Base-by-base conservation (phyloP, 169 alveolate genomes). In the Eimeria acervulina region DNA sequence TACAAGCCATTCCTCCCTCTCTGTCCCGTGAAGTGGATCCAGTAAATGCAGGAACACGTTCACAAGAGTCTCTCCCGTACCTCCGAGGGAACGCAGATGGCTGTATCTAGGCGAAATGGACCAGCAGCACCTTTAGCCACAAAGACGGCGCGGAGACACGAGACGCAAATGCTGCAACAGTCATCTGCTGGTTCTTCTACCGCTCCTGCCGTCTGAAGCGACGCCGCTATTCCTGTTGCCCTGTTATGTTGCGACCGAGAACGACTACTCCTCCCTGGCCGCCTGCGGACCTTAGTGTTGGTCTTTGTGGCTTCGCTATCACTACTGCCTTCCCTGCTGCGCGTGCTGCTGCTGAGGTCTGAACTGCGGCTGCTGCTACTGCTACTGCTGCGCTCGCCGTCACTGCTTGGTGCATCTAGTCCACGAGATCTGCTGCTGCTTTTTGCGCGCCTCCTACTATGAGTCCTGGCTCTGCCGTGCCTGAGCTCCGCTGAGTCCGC, bases 311-410 rank as follows among this genome's bases (percentile, higher is more conserved):
- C 59, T 42, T 61, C 80, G 80, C 93, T 59, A 3, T 61, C 93
- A 6, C 81, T 85, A 51, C 93, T 55, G 66, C 61, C 81, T 72
- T 59, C 80, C 63, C 93, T 83, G 74, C 90, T 83, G 76, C 74
- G 91, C 52, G 91, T 51, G 76, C 74, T 51, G 93, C 81, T 85
- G 93, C 93, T 55, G 42, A 21, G 63, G 93, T 81, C 42, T 26
- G 36, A 38, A 42, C 59, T 33, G 81, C 40, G 23, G 66, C 93
- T 85, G 81, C 81, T 52, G 38, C 81, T 85, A n/a, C 72, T 81
- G 72, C 87, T 76, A 44, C 61, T 76, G 90, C 90, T 78, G 88
- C 63, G 19, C 63, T 42, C 66, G 36, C 91, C 74, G 40, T 51
- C 68, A 36, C 68, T 44, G 91, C 70, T 83, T 23, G 55, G 33